These are phyloP conservation scores for Naganishia antarctica DNA, from an alignment of 768 basidiomycete species.

Conservation along the genomic window DNA sequence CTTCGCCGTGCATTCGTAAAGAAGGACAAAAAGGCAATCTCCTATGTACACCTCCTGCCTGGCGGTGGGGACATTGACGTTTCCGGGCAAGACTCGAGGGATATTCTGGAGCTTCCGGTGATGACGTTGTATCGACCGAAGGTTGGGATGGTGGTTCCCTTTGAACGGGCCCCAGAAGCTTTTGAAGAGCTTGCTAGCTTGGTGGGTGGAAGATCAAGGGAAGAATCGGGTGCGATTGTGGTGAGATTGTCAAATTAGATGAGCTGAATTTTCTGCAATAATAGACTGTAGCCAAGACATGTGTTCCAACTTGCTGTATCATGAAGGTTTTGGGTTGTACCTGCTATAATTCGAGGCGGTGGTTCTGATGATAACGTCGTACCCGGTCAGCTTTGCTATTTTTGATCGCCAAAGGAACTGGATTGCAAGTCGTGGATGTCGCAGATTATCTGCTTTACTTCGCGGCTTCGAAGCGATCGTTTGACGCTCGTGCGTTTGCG, in stretches of 20 bases:
- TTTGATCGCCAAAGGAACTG: too few relatives aligned
- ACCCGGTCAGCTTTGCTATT: too few relatives aligned
- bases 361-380: too few relatives aligned
- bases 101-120: slow-evolving; percentile 43
- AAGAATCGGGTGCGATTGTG: slow-evolving; percentile 26
- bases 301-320: neutral
- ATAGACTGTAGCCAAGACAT: slow-evolving; percentile 1
- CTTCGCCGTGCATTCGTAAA: slow-evolving; percentile 42
- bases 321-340: neutral
- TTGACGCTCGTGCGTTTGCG: too few relatives aligned
- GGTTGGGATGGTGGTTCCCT: slow-evolving; percentile 34
- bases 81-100: slow-evolving; percentile 42
- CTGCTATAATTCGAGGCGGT: neutral
- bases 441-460: too few relatives aligned
- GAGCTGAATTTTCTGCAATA: neutral
- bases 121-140: slow-evolving; percentile 38
- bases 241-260: slow-evolving; percentile 38
- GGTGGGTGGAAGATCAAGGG: slow-evolving; percentile 25
- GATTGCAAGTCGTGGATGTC: too few relatives aligned
- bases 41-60: slow-evolving; percentile 37
- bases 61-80: slow-evolving; percentile 45
- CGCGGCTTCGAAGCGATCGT: too few relatives aligned
- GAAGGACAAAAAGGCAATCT: slow-evolving; percentile 42
- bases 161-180: slow-evolving; percentile 43
- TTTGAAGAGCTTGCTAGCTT: slow-evolving; percentile 31